Percentiles rank a stretch among this genome's conserved stretches.
phyloP scores from a whole-genome alignment of 257 asterid genomes.

The Paulownia fortunei region DNA sequence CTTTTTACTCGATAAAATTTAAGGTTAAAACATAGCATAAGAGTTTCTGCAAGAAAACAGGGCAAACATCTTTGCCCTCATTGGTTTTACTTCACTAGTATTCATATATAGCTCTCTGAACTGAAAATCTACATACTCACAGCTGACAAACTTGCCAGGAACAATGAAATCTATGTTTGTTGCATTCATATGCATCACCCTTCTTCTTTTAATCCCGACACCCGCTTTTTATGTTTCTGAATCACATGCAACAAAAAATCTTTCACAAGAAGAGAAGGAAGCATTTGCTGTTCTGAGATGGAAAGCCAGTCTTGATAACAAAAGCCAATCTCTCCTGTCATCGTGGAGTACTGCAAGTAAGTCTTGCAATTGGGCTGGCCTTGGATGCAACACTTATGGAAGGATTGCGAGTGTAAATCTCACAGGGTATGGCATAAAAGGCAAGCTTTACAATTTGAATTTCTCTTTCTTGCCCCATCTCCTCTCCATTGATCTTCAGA shows the following conservation, averaged over 20 bases:
- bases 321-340: conserved; percentile 19
- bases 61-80: too few species aligned
- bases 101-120: background rate
- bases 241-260: background rate
- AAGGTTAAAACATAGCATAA: too few species aligned
- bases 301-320: conserved; percentile 36
- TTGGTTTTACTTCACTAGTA: background rate
- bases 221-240: background rate
- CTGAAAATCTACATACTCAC: background rate
- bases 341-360: conserved; percentile 25
- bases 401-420: conserved; percentile 27
- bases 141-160: background rate
- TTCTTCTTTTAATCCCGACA: background rate
- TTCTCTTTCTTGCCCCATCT: conserved; percentile 35
- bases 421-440: conserved; percentile 26
- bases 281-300: conserved; percentile 26
- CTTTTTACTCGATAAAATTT: too few species aligned
- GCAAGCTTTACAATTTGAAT: conserved; percentile 31
- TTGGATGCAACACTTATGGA: conserved; percentile 25
- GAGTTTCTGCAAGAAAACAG: too few species aligned
- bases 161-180: conserved; percentile 11
- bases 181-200: background rate
- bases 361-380: conserved; percentile 32
- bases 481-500: background rate
- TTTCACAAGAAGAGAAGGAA: background rate